Base-by-base conservation (phyloP, 2,329 filamentous ascomycete species). In the Xylariomycetidae sp. region DNA sequence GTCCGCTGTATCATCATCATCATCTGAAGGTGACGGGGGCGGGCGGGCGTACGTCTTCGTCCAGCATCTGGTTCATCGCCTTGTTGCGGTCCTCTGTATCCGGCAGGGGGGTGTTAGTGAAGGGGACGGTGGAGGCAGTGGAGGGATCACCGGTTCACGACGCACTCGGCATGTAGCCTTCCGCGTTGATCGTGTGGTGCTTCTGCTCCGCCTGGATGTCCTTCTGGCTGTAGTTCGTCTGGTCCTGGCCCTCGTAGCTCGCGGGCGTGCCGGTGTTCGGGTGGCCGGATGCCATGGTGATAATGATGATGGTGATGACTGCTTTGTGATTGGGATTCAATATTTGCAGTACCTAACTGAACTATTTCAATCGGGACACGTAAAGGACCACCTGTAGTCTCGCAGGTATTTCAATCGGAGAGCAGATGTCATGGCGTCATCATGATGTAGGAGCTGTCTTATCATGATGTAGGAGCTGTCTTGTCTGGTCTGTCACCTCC, bases 141-240 rank as follows among this genome's bases (percentile, higher is more conserved):
- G 13, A 32, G 8, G n/a, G 18, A 10, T 10, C 30, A 13, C 10
- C 6, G 13, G 18, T 17, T 3, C 10, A 8, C 3, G 17, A 37
- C 49, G 29, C 39, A 48, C 50, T 53, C 5, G 29, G 40, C 29
- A 35, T 47, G 30, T 49, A 51, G 6, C 48, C 48, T 22, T 46
- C 42, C 4, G 38, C 48, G n/a, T 50, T 53, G 0, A 23, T 39
- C 15, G 19, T 27, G 25, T 52, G 45, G n/a, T 50, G 45, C 13
- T 36, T 45, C 10, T 43, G 35, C 34, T 52, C 49, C 1, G 42
- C 28, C 15, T 24, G 41, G 13, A 53, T 35, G 17, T 31, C 39
- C 5, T 36, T 25, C n/a, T 36, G 34, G 2, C 33, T 25, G 25
- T 50, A 53, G 39, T 50, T 49, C 19, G 31, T 25, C 30, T 50